Base-by-base conservation (phyloP, 2,329 filamentous ascomycete species). In the Aspergillus aculeatus region DNA sequence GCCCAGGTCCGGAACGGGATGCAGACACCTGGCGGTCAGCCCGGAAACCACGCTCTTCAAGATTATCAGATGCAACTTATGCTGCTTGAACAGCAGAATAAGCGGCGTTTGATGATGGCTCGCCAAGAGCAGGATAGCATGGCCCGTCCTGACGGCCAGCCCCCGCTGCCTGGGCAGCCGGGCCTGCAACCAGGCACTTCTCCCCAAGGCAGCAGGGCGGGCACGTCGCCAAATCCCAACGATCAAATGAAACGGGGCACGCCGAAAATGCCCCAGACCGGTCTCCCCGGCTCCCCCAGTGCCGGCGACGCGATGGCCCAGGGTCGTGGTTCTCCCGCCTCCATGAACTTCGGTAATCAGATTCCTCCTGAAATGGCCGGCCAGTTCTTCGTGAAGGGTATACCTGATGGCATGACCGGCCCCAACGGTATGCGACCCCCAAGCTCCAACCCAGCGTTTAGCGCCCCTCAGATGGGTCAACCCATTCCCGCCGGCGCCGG, bases 51-150 rank as follows among this genome's bases (percentile, higher is more conserved):
- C 73, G 86, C 86, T 56, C 79, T 89, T 64, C 86, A 88, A 74
- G 86, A 89, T 73, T 88, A 88, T 74, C 86, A 88, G 74, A 87
- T 88, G 86, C 86, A 88, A 71, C 77, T 88, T 70, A 88, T 88
- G 86, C 76, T 88, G 64, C 80, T 88, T 47, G 86, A 88, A 73
- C 86, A 88, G 73, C 86, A 88, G 76, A 88, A 88, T 72, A 88
- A 88, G 78, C 86, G 86, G 70, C 81, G 86, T 54, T 73, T 88
- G 71, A 81, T 88, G 73, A 86, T 88, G 84, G 86, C 86, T 60
- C 80, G 86, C 49, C 84, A 87, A 76, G 86, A 89, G 75, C 86
- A 89, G 74, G 85, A 88, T 69, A 85, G 78, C 74, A 83, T 86
- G 73, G 74, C 79, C 58, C 81, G 81, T 59, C 74, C 80, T 65